phyloP scores from a whole-genome alignment of 1,139 yeast genomes.

The Blastobotrys serpentis region DNA sequence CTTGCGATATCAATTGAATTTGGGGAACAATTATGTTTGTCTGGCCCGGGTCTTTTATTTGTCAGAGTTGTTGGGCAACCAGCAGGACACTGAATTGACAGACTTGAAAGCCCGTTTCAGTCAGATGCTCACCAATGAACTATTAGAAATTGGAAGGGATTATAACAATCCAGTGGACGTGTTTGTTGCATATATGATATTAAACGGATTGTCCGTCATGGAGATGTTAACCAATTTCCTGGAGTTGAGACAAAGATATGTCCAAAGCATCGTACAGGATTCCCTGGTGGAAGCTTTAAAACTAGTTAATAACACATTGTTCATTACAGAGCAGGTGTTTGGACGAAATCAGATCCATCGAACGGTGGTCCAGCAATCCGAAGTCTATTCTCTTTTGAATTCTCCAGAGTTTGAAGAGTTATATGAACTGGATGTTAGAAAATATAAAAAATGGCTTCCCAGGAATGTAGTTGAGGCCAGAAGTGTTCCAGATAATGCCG shows the following conservation, averaged over 20 bases:
- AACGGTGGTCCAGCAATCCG: slow-evolving; percentile 22
- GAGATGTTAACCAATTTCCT: slow-evolving; percentile 20
- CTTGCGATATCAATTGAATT: slow-evolving; percentile 15
- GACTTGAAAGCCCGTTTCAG: slow-evolving; percentile 14
- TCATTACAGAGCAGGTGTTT: slow-evolving; percentile 25
- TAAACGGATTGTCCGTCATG: slow-evolving; percentile 18
- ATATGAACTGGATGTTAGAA: slow-evolving; percentile 51
- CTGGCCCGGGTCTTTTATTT: slow-evolving; percentile 22
- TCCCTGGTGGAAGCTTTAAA: slow-evolving; percentile 18
- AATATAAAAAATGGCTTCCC: slow-evolving; percentile 78
- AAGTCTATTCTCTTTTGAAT: slow-evolving; percentile 27
- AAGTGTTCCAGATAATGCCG: slow-evolving; percentile 26
- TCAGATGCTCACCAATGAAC: slow-evolving; percentile 17
- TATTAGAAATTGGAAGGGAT: slow-evolving; percentile 13
- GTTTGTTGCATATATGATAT: slow-evolving; percentile 27
- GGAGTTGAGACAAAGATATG: slow-evolving; percentile 13
- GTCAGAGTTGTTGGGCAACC: slow-evolving; percentile 14
- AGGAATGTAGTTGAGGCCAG: slow-evolving; percentile 72
- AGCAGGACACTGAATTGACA: slow-evolving; percentile 6
- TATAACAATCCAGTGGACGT: slow-evolving; percentile 20
- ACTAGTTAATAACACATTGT: slow-evolving; percentile 25
- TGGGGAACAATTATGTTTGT: slow-evolving; percentile 17
- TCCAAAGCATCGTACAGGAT: slow-evolving; percentile 1
- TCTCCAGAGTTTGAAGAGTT: slow-evolving; percentile 26
- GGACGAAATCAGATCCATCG: slow-evolving; percentile 26